Conservation (phyloP, 306 rosid species). For the Calophaca sinica region DNA sequence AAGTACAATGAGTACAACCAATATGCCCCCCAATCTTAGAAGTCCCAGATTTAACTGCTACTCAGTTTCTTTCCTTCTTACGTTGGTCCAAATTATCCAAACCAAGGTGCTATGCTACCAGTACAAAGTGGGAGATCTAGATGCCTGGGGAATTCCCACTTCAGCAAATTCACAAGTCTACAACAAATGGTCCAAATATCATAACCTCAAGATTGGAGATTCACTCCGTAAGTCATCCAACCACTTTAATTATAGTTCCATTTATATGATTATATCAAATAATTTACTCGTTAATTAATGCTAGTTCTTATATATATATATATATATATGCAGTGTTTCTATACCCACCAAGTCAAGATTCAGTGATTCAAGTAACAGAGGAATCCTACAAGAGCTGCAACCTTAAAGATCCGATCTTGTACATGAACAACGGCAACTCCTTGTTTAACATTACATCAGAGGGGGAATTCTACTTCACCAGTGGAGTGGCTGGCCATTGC, state of each 20-base stretch:
- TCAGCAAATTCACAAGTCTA: constrained; percentile 69
- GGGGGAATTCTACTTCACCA: constrained; percentile 77
- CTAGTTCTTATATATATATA: constrained; percentile 21
- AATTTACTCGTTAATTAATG: too few relatives aligned
- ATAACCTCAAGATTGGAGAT: constrained; percentile 73
- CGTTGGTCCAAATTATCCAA: constrained; percentile 49
- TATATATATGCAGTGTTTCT: constrained; percentile 69
- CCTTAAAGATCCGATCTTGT: constrained; percentile 76
- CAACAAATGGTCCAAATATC: constrained; percentile 76
- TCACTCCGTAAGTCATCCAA: constrained; percentile 79
- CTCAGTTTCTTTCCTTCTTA: constrained; percentile 37
- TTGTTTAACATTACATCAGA: constrained; percentile 75
- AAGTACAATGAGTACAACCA: too few relatives aligned
- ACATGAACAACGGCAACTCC: constrained; percentile 85
- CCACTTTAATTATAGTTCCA: too few relatives aligned
- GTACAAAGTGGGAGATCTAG: constrained; percentile 94
- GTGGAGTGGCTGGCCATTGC: constrained; percentile 76
- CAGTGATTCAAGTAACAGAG: constrained; percentile 78
- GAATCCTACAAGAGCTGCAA: constrained; percentile 73
- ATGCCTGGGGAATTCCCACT: constrained; percentile 82
- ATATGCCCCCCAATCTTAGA: too few relatives aligned
- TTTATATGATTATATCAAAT: not conserved
- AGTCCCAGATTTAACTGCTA: too few relatives aligned
- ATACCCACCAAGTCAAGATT: constrained; percentile 95
- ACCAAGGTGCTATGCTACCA: constrained; percentile 60